Evolutionary conservation across 164 flowering plant species (phyloP), one percentile per base, ranked within the genome.

Genomic region (Warburgia ugandensis): DNA sequence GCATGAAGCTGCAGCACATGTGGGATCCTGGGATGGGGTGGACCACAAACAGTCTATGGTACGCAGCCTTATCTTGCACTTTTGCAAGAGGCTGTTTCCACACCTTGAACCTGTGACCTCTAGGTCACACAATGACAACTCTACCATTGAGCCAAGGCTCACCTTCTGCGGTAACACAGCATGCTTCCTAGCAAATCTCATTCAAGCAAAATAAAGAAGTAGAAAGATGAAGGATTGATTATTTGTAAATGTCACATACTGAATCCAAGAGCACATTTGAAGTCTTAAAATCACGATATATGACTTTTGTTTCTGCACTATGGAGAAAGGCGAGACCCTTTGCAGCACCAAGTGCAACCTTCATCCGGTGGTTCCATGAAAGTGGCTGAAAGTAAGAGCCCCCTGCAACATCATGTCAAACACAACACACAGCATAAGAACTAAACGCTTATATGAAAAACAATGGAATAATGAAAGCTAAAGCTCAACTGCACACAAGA

Each of bases 241-340:
- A n/a, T n/a, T n/a, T 14, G 8, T 17, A 6, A 27, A 22, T 32
- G 33, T 26, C 11, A 36, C 64, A 19, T 61, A 69, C 73, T 26
- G 67, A 69, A 51, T 65, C 67, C 9, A 69, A 59, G 5, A 69
- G 52, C 27, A 69, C 53, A 31, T 69, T 69, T 0, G 70, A 58
- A 16, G 70, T 51, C 42, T 69, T 69, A 31, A 69, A 46, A 43
- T 69, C 67, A 5, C 73, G 29, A 37, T 67, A 61, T 32, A 71
- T 67, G 10, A 67, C 66, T 56, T 50, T 48, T 22, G 61, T 54
- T 35, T 67, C 63, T 11, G 68, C 62, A 59, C 66, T 53, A 54
- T 70, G 75, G 29, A 71, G 71, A 50, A 62, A 71, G 16, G 71
- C 71, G 29, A 71, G 68, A n/a, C 71, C 69, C 51, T 57, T 63